A percentile compares a stretch with the other conserved stretches of the same genome.
These are phyloP conservation scores for Trematosphaeria pertusa DNA, from an alignment of 2,329 filamentous ascomycete genomes.

Conservation along the genomic window DNA sequence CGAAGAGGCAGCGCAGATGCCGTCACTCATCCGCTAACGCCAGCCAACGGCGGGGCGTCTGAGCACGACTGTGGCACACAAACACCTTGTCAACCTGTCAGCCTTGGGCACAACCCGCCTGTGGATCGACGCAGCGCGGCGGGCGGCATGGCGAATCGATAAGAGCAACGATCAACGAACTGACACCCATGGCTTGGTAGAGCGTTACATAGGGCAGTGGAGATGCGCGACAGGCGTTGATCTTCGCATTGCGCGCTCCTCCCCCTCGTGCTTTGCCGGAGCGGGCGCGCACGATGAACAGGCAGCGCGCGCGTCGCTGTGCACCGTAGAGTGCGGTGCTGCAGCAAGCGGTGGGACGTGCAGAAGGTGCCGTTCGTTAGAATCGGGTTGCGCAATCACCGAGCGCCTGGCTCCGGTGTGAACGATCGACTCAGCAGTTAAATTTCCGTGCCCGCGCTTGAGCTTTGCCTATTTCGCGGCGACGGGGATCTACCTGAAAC, in stretches of 20 bases:
- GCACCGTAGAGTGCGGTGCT: constrained; percentile 1
- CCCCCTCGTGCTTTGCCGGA: constrained; percentile 20
- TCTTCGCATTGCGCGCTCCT: constrained; percentile 25
- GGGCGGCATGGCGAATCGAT: constrained; percentile 47
- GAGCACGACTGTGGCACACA: constrained; percentile 34
- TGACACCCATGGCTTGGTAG: constrained; percentile 28
- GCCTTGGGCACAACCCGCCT: constrained; percentile 37
- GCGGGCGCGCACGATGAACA: not conserved
- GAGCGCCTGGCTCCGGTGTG: constrained; percentile 44
- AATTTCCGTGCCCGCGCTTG: constrained; percentile 43
- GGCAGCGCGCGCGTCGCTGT: not conserved
- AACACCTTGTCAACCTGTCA: constrained; percentile 44
- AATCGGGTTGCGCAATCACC: constrained; percentile 49
- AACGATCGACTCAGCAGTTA: constrained; percentile 41
- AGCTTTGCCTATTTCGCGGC: constrained; percentile 37
- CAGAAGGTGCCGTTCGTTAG: constrained; percentile 26
- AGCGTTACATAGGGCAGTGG: constrained; percentile 30
- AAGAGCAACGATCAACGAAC: constrained; percentile 38
- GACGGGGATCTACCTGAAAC: constrained; percentile 36
- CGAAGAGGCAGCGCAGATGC: constrained; percentile 39
- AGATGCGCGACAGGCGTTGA: constrained; percentile 25
- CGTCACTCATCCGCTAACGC: constrained; percentile 27
- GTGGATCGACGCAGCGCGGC: constrained; percentile 45
- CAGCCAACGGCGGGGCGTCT: constrained; percentile 17
- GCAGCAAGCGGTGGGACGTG: constrained; percentile 15